phyloP scores from a whole-genome alignment of 1,139 yeast species.

The Saccharomyces hybrid region DNA sequence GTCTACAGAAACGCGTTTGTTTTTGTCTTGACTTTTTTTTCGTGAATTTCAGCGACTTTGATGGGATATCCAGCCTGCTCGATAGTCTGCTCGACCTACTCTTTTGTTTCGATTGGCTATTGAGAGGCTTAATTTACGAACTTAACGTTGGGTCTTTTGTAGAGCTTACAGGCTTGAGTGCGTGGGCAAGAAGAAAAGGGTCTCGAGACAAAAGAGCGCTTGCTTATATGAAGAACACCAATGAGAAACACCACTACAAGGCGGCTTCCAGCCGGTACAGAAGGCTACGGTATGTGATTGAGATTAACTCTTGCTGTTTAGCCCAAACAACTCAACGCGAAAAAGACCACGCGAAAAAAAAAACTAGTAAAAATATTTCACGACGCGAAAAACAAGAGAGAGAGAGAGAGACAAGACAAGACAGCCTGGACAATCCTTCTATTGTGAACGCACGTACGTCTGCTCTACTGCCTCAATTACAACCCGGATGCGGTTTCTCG shows the following conservation, averaged over 20 bases:
- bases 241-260: neutral
- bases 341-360: neutral
- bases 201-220: neutral
- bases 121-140: neutral
- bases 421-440: neutral
- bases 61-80: neutral
- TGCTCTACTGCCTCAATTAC: neutral
- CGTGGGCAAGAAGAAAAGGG: neutral
- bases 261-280: neutral
- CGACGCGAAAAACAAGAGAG: neutral
- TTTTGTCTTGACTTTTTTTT: neutral
- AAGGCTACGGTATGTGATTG: neutral
- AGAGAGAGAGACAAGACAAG: neutral
- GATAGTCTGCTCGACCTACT: neutral
- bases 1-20: neutral
- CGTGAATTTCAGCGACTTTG: neutral
- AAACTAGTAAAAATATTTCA: neutral
- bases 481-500: neutral
- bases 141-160: neutral
- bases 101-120: neutral
- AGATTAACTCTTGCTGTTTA: neutral
- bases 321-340: neutral
- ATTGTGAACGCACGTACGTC: neutral
- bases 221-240: neutral
- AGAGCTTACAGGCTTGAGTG: neutral